Evolutionary conservation across 768 basidiomycete genomes (phyloP), one percentile per base, ranked within the genome.

Genomic region (Sarcodon sp.): DNA sequence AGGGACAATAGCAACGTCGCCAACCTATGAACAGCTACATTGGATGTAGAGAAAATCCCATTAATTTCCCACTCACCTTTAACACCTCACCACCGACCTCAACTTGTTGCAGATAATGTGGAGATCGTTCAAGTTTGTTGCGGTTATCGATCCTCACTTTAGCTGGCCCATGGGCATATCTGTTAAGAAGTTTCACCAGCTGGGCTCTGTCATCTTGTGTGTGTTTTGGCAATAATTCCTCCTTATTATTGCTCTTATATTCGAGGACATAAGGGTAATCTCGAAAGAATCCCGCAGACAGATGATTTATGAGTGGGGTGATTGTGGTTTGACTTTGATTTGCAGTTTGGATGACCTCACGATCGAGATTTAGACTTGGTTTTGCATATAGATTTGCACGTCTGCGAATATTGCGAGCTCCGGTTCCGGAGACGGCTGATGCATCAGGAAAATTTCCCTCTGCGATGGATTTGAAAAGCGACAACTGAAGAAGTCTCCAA

Each of bases 1-100:
- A 13, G 71, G 72, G 13, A 80, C 63, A 4, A 86, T 48, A 1
- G 85, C 66, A 34, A 74, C 70, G 51, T 88, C 83, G 0, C 82
- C 83, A 35, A 76, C 56, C 84, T 87, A 43, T 5, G 34, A 9
- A n/a, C 15, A 50, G 21, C 11, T n/a, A 8, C 9, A 13, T n/a
- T 34, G 55, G 27, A 53, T 16, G 16, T 13, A 15, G 7, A 51
- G 34, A 11, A 12, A 18, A 47, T 32, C 43, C 4, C 36, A 1
- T 11, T 18, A 12, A 35, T 33, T 39, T 10, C 52, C 13, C 16
- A 58, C 64, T 51, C 43, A 38, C 76, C 82, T 10, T 54, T 53
- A 13, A 68, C 57, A 0, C 59, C 13, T 54, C 48, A 18, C 50
- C 56, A n/a, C 37, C 9, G 9, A 52, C 49, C 4, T 45, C 48